Evolutionary conservation across 2,329 filamentous ascomycete species (phyloP).

Genomic region (Microdochium bolleyi): DNA sequence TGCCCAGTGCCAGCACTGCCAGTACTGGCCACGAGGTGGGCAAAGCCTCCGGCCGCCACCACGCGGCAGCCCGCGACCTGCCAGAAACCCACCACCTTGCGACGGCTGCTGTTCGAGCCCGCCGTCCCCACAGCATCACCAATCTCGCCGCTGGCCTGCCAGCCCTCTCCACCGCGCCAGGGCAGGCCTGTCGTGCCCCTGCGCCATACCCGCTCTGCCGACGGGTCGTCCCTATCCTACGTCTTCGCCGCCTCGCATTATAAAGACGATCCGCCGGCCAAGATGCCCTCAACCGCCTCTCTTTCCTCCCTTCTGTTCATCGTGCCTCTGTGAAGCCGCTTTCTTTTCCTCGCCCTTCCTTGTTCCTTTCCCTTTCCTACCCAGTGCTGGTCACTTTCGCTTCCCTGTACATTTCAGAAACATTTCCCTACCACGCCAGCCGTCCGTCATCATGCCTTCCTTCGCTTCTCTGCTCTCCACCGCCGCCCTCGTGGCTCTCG

Average conservation of each 20-base stretch:
- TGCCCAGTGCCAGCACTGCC: too few relatives aligned
- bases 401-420: conserved; percentile 3
- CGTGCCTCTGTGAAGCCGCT: neutral
- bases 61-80: too few relatives aligned
- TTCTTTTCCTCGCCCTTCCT: conserved; percentile 14
- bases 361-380: conserved; percentile 14
- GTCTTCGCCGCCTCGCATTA: neutral
- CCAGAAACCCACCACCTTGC: neutral
- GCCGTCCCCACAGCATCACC: neutral
- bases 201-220: too few relatives aligned
- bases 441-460: conserved; percentile 25
- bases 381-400: conserved; percentile 21
- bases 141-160: neutral
- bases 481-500: conserved; percentile 24
- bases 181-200: too few relatives aligned
- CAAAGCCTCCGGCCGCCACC: too few relatives aligned
- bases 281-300: neutral
- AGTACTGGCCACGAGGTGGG: too few relatives aligned
- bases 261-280: neutral
- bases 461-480: conserved; percentile 22
- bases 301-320: neutral
- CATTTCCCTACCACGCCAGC: neutral
- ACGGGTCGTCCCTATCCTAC: too few relatives aligned
- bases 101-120: neutral
- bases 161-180: neutral